Evolutionary conservation across 345 rosid genomes (phyloP).

Genomic region (Atalantia buxifolia): DNA sequence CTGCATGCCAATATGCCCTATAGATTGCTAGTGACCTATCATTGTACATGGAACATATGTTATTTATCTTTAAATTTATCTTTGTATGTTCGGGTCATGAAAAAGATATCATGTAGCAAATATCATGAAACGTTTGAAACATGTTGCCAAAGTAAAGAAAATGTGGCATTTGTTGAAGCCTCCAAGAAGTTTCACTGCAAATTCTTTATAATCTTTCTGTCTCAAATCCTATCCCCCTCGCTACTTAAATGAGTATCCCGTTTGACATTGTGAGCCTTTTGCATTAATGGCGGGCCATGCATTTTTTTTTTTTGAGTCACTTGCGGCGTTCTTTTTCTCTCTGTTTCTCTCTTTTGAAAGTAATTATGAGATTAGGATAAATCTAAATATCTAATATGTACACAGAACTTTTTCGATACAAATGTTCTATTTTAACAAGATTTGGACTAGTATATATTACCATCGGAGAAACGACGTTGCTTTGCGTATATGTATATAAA

Average conservation of each 20-base stretch:
- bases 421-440: not conserved
- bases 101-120: conserved; percentile 6
- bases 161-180: conserved; percentile 12
- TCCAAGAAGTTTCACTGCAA: not conserved
- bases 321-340: not conserved
- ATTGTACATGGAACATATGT: not conserved
- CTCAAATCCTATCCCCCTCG: conserved; percentile 1
- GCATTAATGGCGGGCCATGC: conserved; percentile 8
- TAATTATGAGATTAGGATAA: not conserved
- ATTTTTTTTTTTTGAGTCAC: not conserved
- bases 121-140: conserved; percentile 28
- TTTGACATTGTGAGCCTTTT: not conserved
- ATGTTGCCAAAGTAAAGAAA: conserved; percentile 19
- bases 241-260: not conserved
- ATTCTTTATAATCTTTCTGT: not conserved
- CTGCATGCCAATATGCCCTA: not conserved
- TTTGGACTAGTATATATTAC: not conserved
- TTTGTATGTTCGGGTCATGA: not conserved
- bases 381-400: no score
- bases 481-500: no score
- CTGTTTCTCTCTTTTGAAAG: not conserved
- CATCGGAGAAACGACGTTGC: no score
- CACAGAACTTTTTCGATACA: no score
- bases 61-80: not conserved
- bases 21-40: conserved; percentile 12